These are phyloP conservation scores for Coemansia sp. DNA, from an alignment of 192 early-diverging fungal species.

Conservation along the genomic window DNA sequence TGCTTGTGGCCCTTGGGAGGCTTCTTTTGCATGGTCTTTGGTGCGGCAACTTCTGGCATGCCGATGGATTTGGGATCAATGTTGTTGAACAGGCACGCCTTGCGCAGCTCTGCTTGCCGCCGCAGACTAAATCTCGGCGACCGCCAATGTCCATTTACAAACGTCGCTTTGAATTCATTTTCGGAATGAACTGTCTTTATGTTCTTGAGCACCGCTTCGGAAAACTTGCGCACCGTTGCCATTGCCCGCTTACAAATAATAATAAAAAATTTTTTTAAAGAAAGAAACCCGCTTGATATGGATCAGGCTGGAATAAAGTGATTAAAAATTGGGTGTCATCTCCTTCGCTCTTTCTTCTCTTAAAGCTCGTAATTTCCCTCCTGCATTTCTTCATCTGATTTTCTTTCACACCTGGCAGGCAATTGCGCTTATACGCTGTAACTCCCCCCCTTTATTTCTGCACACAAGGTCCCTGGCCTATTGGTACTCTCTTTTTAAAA, in stretches of 20 bases:
- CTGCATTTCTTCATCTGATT: constrained; percentile 9
- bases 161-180: constrained; percentile 35
- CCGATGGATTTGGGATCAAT: constrained; percentile 57
- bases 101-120: constrained; percentile 61
- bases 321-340: not conserved
- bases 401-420: not conserved
- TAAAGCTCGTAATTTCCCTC: not conserved
- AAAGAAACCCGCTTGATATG: not conserved
- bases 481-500: too few relatives aligned
- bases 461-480: too few relatives aligned
- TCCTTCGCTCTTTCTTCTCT: not conserved
- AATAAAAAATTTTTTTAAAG: not conserved
- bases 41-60: constrained; percentile 30
- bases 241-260: constrained; percentile 8
- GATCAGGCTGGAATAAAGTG: not conserved
- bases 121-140: constrained; percentile 54
- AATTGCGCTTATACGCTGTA: constrained; percentile 3
- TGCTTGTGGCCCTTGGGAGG: constrained; percentile 55
- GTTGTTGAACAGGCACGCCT: constrained; percentile 54
- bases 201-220: constrained; percentile 29
- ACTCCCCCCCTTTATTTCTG: not conserved
- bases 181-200: constrained; percentile 19
- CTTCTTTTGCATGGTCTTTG: constrained; percentile 49
- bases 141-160: constrained; percentile 55
- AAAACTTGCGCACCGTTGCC: constrained; percentile 46